Percentiles rank a stretch among this genome's conserved stretches.
These are phyloP conservation scores for Daldinia vernicosa DNA, from an alignment of 495 filamentous ascomycete species.

Conservation along the genomic window DNA sequence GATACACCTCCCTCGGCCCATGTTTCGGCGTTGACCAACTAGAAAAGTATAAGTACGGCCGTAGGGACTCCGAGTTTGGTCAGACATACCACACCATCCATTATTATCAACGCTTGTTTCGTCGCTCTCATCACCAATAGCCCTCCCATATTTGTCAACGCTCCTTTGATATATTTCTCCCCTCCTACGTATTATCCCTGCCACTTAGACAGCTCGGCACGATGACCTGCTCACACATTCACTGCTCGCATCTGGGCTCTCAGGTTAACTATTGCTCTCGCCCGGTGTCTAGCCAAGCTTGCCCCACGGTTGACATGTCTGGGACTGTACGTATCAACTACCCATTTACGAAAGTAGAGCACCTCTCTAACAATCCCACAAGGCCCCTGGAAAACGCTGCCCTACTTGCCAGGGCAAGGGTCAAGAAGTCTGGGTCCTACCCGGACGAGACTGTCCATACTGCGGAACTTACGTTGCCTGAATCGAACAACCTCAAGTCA, in stretches of 20 bases:
- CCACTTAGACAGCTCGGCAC: slow-evolving; percentile 1
- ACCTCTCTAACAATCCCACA: slow-evolving; percentile 9
- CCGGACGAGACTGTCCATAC: slow-evolving; percentile 55
- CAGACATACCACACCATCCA: slow-evolving; percentile 33
- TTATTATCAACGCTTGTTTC: slow-evolving; percentile 28
- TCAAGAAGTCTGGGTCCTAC: slow-evolving; percentile 61
- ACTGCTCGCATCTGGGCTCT: slow-evolving; percentile 22
- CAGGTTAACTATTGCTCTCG: slow-evolving; percentile 22
- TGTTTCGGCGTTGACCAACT: slow-evolving; percentile 36
- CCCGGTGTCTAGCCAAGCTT: slow-evolving; percentile 16
- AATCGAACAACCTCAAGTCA: slow-evolving; percentile 17
- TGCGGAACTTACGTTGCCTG: slow-evolving; percentile 52
- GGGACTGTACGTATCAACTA: slow-evolving; percentile 32
- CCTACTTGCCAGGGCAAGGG: slow-evolving; percentile 54
- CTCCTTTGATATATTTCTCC: slow-evolving; percentile 20
- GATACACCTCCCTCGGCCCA: slow-evolving; percentile 30
- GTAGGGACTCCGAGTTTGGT: slow-evolving; percentile 27
- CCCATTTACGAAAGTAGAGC: slow-evolving; percentile 14
- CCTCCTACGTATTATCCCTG: background rate
- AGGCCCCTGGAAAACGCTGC: slow-evolving; percentile 41
- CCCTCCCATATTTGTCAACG: slow-evolving; percentile 15
- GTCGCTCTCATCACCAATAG: slow-evolving; percentile 16
- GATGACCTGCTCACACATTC: slow-evolving; percentile 29
- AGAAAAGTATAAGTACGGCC: slow-evolving; percentile 44
- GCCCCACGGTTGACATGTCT: slow-evolving; percentile 36